These are phyloP conservation scores for Acanthamoeba royreba DNA, from an alignment of 208 protist species.

Conservation along the genomic window DNA sequence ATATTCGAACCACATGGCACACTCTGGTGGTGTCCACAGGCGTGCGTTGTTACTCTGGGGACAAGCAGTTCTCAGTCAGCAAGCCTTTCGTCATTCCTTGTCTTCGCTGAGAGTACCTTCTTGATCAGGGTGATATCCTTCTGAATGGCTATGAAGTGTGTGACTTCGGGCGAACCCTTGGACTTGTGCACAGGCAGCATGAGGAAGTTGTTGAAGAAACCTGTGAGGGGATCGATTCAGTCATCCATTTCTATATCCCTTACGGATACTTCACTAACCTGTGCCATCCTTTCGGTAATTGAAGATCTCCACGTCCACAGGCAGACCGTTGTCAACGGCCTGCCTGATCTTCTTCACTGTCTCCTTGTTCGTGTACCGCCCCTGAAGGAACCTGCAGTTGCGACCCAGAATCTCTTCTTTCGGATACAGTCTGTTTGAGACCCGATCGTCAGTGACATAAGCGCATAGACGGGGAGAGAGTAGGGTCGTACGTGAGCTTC, in stretches of 20 bases:
- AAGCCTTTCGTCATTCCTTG: too few species aligned
- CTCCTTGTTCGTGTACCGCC: not conserved
- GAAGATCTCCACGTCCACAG: slow-evolving; percentile 45
- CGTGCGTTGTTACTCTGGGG: not conserved
- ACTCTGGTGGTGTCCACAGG: slow-evolving; percentile 12
- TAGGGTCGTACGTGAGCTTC: not conserved
- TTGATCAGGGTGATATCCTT: slow-evolving; percentile 49
- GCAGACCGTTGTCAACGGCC: not conserved
- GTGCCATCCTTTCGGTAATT: slow-evolving; percentile 53
- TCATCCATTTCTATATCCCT: not conserved
- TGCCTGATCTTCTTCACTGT: slow-evolving; percentile 14
- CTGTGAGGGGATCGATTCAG: too few species aligned
- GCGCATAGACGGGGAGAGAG: not conserved
- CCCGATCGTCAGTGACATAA: not conserved
- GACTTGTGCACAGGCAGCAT: slow-evolving; percentile 45
- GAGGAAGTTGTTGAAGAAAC: slow-evolving; percentile 46
- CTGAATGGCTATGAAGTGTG: slow-evolving; percentile 55
- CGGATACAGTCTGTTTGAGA: not conserved
- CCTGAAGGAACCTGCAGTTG: slow-evolving; percentile 24
- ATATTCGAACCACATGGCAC: not conserved
- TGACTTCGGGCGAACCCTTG: not conserved
- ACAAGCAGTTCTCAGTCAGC: too few species aligned
- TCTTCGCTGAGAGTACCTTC: too few species aligned
- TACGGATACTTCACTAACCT: too few species aligned
- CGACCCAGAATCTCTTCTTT: slow-evolving; percentile 19